A percentile compares a stretch with the other conserved stretches of the same genome.
Evolutionary conservation across 108 stramenopile species (phyloP).

Genomic region (Cylindrotheca fusiformis): DNA sequence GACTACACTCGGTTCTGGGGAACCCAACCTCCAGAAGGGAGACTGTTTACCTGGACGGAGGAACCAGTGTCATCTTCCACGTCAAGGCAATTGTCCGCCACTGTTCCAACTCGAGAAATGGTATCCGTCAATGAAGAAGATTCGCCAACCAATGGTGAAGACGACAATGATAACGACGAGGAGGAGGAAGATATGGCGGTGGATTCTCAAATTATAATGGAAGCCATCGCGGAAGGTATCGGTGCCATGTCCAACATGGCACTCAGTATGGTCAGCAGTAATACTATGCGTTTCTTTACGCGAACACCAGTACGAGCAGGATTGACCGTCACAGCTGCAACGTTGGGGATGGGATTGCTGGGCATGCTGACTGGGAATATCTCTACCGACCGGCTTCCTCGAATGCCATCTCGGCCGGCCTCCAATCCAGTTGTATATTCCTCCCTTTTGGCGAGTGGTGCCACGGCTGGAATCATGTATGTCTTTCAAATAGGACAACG

Average conservation of each 20-base stretch:
- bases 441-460: slow-evolving; percentile 12
- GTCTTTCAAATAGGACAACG: slow-evolving; percentile 1
- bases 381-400: background rate
- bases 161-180: slow-evolving; percentile 25
- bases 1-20: slow-evolving; percentile 9
- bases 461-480: slow-evolving; percentile 10
- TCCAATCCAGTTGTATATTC: background rate
- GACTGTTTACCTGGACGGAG: background rate
- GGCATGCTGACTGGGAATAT: slow-evolving; percentile 2
- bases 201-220: background rate
- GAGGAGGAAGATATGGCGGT: slow-evolving; percentile 7
- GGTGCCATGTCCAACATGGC: background rate
- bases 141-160: slow-evolving; percentile 2
- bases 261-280: background rate
- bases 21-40: background rate
- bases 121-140: slow-evolving; percentile 14
- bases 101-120: slow-evolving; percentile 13
- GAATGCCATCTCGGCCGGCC: background rate
- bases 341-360: slow-evolving; percentile 10
- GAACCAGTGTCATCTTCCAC: background rate
- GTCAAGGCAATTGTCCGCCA: background rate
- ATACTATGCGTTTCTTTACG: background rate
- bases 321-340: slow-evolving; percentile 3
- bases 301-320: background rate
- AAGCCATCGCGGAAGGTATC: background rate